Evolutionary conservation across 108 stramenopile genomes (phyloP), one percentile per base, ranked within the genome.

Genomic region (Conticribra weissflogii): DNA sequence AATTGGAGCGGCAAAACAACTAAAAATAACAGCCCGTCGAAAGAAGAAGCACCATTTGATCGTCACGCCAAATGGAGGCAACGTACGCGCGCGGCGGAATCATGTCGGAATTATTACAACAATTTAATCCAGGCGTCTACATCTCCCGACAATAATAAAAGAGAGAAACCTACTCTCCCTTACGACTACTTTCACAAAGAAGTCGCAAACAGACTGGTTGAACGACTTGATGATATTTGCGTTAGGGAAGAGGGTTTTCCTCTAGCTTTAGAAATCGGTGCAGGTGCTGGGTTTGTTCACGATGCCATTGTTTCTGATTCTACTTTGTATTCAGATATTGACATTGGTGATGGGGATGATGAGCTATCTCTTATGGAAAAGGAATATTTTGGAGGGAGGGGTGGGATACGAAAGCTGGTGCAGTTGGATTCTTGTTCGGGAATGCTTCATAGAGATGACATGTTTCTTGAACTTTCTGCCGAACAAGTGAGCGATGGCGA

Each of bases 171-270:
- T 31, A 18, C 27, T 16, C 47, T 71, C 30, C 76, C 76, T 16
- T 92, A 93, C 68, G 85, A 88, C 44, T 96, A 96, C 49, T 83
- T 96, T 62, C 89, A 88, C 24, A 49, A 79, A 46, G 92, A 92
- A 72, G 86, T 93, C 53, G 91, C 92, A 15, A 9, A 36, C 1
- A 76, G 92, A 29, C 60, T 96, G 25, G 89, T 92, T 2, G 95
- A 91, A 72, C 86, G 95, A 49, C 66, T 96, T 19, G 88, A 93
- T 63, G 95, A 96, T 63, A 91, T 96, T 54, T 66, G 68, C 24
- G 36, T 54, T 7, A 77, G 86, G 17, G 80, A 85, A 8, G 48
- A 69, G 18, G 90, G 89, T 9, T 92, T 92, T 72, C 84, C 89
- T 1, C 54, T 92, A 29, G 90, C 90, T 12, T 72, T 96, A 51